These are phyloP conservation scores for Coemansia furcata DNA, from an alignment of 192 early-diverging fungal species.

Conservation along the genomic window DNA sequence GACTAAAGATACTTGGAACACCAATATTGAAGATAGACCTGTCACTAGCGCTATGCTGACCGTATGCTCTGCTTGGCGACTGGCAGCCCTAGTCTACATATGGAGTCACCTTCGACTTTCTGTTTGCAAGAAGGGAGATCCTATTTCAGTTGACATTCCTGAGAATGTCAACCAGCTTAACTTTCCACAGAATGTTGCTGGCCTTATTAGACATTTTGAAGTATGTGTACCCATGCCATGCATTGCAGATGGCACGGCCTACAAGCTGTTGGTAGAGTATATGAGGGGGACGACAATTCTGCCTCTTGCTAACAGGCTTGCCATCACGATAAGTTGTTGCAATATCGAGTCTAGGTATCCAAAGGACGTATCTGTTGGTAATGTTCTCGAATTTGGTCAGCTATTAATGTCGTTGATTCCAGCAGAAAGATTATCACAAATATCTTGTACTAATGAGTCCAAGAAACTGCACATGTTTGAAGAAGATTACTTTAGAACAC, in stretches of 20 bases:
- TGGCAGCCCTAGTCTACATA: not conserved
- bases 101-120: not conserved
- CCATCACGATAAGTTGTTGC: not conserved
- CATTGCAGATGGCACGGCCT: not conserved
- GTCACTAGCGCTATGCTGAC: not conserved
- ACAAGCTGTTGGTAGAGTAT: not conserved
- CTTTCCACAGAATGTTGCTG: not conserved
- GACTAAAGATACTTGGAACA: not conserved
- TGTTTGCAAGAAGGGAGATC: not conserved
- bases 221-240: not conserved
- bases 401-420: not conserved
- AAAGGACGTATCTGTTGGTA: not conserved
- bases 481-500: not conserved
- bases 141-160: not conserved
- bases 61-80: not conserved
- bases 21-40: not conserved
- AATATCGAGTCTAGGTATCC: not conserved
- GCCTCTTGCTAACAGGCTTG: not conserved
- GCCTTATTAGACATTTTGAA: not conserved
- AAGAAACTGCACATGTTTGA: not conserved
- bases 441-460: not conserved
- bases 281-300: not conserved
- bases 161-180: not conserved
- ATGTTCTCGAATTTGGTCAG: not conserved
- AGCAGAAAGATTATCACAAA: not conserved